phyloP scores from a whole-genome alignment of 208 protist genomes.

The Trypanosoma mega region DNA sequence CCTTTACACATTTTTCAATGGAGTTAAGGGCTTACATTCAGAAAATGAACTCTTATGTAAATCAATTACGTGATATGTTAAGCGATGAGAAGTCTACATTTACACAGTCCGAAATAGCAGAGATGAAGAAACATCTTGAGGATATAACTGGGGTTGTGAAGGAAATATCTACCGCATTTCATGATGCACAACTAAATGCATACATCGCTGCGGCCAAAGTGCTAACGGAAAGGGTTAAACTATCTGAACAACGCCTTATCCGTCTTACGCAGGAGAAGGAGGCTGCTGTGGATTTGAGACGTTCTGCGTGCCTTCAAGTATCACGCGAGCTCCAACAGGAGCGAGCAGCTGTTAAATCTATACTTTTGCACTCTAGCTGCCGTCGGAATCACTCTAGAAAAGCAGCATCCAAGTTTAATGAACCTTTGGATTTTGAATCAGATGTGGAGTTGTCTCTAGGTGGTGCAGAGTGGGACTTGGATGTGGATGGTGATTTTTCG shows the following conservation, averaged over 20 bases:
- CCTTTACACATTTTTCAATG: neutral
- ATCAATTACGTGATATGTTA: neutral
- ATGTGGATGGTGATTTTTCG: neutral
- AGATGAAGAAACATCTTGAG: neutral
- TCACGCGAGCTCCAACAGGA: slow-evolving; percentile 13
- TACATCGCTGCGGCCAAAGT: slow-evolving; percentile 5
- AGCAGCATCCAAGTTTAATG: neutral
- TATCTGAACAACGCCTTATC: slow-evolving; percentile 3
- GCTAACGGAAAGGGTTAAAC: neutral
- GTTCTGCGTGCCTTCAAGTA: neutral
- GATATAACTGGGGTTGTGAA: neutral
- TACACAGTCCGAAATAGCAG: neutral
- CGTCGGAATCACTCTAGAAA: neutral
- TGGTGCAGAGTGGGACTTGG: neutral
- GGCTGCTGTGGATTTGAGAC: neutral
- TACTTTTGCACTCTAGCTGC: slow-evolving; percentile 10
- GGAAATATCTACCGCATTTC: neutral
- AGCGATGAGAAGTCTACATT: slow-evolving; percentile 4
- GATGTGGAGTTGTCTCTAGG: too few relatives aligned
- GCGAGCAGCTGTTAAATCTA: slow-evolving; percentile 4
- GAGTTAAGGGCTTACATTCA: neutral
- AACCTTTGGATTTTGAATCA: too few relatives aligned
- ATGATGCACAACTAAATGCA: neutral
- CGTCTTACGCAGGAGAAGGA: slow-evolving; percentile 9
- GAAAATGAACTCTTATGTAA: slow-evolving; percentile 6